Conservation (phyloP, 768 basidiomycete genomes). For the Cystoderma amianthinum region DNA sequence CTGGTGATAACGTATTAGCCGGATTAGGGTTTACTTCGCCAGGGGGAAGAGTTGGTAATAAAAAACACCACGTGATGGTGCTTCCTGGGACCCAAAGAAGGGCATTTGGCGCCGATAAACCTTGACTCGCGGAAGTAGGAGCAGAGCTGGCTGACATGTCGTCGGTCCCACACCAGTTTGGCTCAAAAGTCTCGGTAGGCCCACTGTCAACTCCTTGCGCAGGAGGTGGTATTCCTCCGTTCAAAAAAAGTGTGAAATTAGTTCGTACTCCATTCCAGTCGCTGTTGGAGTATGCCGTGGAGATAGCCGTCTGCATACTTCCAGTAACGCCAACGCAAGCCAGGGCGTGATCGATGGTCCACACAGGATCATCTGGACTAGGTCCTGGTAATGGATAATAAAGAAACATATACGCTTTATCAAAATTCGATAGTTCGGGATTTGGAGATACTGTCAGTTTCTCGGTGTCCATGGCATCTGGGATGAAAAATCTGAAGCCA, state of each 20-base stretch:
- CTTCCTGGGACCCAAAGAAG: neutral
- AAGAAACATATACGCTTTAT: neutral
- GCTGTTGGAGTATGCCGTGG: neutral
- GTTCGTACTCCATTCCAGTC: neutral
- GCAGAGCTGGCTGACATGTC: neutral
- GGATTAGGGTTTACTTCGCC: neutral
- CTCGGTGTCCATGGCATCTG: neutral
- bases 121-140: neutral
- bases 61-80: neutral
- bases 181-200: neutral
- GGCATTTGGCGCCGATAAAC: neutral
- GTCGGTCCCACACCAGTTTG: neutral
- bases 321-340: neutral
- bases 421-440: neutral
- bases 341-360: neutral
- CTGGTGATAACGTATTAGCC: neutral
- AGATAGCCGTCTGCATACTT: neutral
- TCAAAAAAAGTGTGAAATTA: neutral
- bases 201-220: neutral
- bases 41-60: neutral
- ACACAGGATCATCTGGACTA: neutral
- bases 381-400: neutral
- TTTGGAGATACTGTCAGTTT: neutral
- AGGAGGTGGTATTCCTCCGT: neutral
- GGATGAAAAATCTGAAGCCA: neutral